Evolutionary conservation across 805 yeast genomes (phyloP), one percentile per base, ranked within the genome.

Genomic region (Pichia ethanolica): DNA sequence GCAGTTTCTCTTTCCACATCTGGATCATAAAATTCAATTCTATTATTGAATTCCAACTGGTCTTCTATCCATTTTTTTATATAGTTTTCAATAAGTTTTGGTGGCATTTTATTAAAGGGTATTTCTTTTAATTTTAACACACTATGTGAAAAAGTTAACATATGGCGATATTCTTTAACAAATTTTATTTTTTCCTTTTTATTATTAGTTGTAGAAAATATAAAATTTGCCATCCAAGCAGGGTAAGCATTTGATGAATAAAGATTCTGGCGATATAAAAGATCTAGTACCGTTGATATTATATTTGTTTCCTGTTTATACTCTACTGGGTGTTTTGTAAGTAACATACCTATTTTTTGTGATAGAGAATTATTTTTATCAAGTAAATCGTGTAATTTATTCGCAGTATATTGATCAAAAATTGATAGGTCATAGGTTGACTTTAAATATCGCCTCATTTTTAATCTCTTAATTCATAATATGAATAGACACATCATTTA

Each of bases 71-170:
- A 44, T 9, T 6, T 4, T 1, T n/a, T 5, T 20, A 25, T 34
- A 28, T 47, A 47, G 9, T 39, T 34, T 20, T 20, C 20, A 20
- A 20, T 20, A 20, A 20, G 20, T 20, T 20, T 20, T 20, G 20
- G 20, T 20, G 20, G 20, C 20, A 20, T 20, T 20, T 20, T 20
- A 3, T 7, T 30, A 30, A 9, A 7, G 7, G 32, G 1, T 30
- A 7, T 30, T 30, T 45, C 34, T 2, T 34, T 37, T 5, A 49
- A 27, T 5, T 30, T 30, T 3, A 14, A 30, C 5, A 49, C 45
- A 9, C 40, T 37, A 35, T 49, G 52, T 13, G 25, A 11, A 5
- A 45, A 41, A 5, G 28, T 27, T 8, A 49, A 12, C 37, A 49
- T 25, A 4, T 14, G 33, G 5, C 46, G 36, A 34, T 40, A 49